Evolutionary conservation across 345 rosid genomes (phyloP).

Genomic region (Ricinus communis): DNA sequence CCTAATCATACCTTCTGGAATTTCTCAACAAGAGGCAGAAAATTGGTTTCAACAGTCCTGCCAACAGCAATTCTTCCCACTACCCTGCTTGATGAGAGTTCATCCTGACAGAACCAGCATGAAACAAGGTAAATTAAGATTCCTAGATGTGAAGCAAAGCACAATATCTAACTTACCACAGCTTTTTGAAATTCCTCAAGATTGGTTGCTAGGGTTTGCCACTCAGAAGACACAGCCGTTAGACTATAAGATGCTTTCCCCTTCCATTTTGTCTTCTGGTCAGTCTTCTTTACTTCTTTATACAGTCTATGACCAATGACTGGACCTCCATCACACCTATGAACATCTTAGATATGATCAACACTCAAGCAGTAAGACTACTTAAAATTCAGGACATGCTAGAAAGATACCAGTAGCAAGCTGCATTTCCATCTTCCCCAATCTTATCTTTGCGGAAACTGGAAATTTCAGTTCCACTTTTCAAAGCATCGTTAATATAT

Average conservation of each 20-base stretch:
- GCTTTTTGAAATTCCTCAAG: slow-evolving; percentile 58
- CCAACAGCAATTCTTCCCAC: slow-evolving; percentile 52
- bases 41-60: slow-evolving; percentile 46
- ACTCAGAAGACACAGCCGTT: slow-evolving; percentile 31
- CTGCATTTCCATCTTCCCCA: slow-evolving; percentile 60
- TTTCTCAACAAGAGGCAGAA: slow-evolving; percentile 61
- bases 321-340: slow-evolving; percentile 74
- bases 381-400: slow-evolving; percentile 18
- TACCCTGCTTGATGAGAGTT: slow-evolving; percentile 55
- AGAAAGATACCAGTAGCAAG: slow-evolving; percentile 67
- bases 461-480: slow-evolving; percentile 47
- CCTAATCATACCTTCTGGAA: slow-evolving; percentile 50
- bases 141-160: slow-evolving; percentile 1
- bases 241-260: slow-evolving; percentile 33
- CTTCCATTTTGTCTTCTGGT: slow-evolving; percentile 32
- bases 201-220: slow-evolving; percentile 87
- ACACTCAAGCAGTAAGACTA: slow-evolving; percentile 16
- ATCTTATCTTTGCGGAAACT: slow-evolving; percentile 61
- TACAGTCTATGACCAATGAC: slow-evolving; percentile 74
- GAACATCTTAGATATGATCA: slow-evolving; percentile 13
- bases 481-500: slow-evolving; percentile 51
- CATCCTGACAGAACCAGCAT: slow-evolving; percentile 49
- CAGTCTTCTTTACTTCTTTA: slow-evolving; percentile 45
- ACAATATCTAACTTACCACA: slow-evolving; percentile 45
- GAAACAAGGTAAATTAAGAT: slow-evolving; percentile 15